A percentile compares a stretch with the other conserved stretches of the same genome.
Conservation (phyloP, 148 eudicot genomes). For the Vaccinium macrocarpon region DNA sequence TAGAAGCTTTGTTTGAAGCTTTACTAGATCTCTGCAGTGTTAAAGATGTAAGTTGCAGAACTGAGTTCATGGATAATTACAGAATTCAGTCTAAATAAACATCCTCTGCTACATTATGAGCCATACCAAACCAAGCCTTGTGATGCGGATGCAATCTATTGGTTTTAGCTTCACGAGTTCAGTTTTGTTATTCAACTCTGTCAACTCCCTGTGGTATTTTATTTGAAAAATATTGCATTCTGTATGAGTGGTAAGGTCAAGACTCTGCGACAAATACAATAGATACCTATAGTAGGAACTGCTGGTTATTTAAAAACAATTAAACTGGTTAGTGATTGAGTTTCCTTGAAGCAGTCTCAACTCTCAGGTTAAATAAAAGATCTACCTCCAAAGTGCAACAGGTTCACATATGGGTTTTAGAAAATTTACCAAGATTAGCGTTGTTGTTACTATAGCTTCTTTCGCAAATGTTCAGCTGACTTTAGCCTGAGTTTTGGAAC, state of each 20-base stretch:
- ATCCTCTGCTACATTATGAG: not conserved
- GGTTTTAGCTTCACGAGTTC: not conserved
- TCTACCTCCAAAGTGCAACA: not conserved
- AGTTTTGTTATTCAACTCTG: not conserved
- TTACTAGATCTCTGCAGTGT: constrained; percentile 44
- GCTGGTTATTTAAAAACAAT: not conserved
- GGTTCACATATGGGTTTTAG: not conserved
- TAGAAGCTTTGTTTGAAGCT: constrained; percentile 39
- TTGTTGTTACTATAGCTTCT: not conserved
- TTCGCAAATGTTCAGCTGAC: not conserved
- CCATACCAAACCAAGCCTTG: not conserved
- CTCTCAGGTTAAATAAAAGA: not conserved
- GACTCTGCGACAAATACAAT: not conserved
- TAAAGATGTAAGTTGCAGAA: constrained; percentile 38
- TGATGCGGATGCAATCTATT: not conserved
- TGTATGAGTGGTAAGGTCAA: not conserved
- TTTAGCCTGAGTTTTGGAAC: not conserved
- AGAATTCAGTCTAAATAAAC: not conserved
- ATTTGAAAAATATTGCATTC: not conserved
- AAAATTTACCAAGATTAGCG: not conserved
- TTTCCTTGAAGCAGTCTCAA: constrained; percentile 5
- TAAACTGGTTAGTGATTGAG: not conserved
- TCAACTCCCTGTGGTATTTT: not conserved
- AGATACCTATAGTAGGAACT: not conserved
- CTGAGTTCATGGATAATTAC: constrained; percentile 5